These are phyloP conservation scores for Geoglossum cookeanum DNA, from an alignment of 2,329 filamentous ascomycete genomes.

Conservation along the genomic window DNA sequence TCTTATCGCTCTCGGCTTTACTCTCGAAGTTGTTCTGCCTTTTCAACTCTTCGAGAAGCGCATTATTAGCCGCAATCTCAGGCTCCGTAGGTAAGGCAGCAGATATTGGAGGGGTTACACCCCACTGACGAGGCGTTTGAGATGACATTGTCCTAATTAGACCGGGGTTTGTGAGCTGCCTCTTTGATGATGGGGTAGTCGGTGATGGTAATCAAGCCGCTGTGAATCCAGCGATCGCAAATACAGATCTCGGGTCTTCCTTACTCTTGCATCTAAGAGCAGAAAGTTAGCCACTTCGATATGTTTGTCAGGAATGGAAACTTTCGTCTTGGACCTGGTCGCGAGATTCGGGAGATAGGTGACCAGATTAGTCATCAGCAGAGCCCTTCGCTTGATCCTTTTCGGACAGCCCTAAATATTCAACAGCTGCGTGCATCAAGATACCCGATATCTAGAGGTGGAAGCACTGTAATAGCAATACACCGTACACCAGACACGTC, in stretches of 20 bases:
- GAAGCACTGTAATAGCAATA: no score
- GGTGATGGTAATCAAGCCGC: background rate
- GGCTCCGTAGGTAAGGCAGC: conserved; percentile 52
- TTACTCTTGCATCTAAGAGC: background rate
- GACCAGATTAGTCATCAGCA: no score
- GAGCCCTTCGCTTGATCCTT: no score
- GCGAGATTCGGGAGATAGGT: no score
- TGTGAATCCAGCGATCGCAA: background rate
- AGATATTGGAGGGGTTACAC: conserved; percentile 74
- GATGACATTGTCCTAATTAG: background rate
- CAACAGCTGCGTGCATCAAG: no score
- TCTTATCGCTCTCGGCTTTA: conserved; percentile 61
- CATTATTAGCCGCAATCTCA: conserved; percentile 59
- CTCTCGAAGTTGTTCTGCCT: conserved; percentile 83
- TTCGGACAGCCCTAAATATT: no score
- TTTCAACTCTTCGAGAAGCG: conserved; percentile 68
- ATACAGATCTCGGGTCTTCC: background rate
- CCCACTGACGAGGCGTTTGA: conserved; percentile 31
- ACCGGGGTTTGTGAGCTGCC: background rate
- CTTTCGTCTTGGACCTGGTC: no score
- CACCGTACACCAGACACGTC: no score
- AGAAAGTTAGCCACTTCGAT: background rate
- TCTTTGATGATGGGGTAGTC: background rate
- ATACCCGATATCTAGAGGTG: no score
- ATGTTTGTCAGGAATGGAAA: no score